Conservation (phyloP, 2,329 filamentous ascomycete genomes). For the Epichloe glyceriae region DNA sequence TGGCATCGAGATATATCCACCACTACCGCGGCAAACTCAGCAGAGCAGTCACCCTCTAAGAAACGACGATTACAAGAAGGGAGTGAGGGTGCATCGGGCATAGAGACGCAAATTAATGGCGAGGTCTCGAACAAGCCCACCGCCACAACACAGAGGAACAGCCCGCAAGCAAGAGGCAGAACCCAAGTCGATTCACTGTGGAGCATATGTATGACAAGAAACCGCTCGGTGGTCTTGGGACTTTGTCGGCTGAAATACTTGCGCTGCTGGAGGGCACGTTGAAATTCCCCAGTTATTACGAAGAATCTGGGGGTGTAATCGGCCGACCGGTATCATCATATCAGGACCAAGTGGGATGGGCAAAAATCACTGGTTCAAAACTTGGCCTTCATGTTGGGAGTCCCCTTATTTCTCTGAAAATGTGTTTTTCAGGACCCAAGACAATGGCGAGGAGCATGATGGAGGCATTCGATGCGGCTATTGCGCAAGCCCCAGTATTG, state of each 20-base stretch:
- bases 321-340: conserved; percentile 47
- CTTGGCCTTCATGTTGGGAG: conserved; percentile 56
- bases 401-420: conserved; percentile 50
- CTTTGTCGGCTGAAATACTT: conserved; percentile 13
- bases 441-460: conserved; percentile 25
- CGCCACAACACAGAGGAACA: conserved; percentile 15
- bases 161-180: conserved; percentile 18
- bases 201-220: conserved; percentile 13
- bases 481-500: conserved; percentile 68
- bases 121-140: neutral
- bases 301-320: conserved; percentile 6
- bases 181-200: conserved; percentile 18
- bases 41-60: conserved; percentile 17
- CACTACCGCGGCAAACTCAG: conserved; percentile 2
- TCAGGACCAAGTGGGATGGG: conserved; percentile 72
- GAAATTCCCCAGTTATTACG: conserved; percentile 11
- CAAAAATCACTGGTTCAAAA: conserved; percentile 65
- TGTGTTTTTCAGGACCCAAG: conserved; percentile 25
- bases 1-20: conserved; percentile 20
- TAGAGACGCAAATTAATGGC: conserved; percentile 1
- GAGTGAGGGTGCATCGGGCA: conserved; percentile 12
- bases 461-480: conserved; percentile 58
- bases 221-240: conserved; percentile 18
- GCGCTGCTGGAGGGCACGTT: conserved; percentile 8
- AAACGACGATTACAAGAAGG: conserved; percentile 20